Base-by-base conservation (phyloP, 129 eudicot genomes). In the Dittrichia graveolens region DNA sequence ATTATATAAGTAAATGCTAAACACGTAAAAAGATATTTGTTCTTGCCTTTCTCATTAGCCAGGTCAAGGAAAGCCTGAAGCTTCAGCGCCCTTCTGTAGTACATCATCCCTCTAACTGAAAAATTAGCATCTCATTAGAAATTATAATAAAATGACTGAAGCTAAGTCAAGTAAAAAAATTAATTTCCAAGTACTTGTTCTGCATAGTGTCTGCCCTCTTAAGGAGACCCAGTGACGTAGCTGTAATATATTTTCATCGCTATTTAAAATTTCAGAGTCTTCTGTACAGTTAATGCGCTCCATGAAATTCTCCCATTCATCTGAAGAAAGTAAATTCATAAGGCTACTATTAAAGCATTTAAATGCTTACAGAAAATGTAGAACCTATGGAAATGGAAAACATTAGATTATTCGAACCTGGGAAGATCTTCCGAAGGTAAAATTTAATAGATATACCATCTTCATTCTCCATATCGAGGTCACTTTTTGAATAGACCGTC, bases 41-140 rank as follows among this genome's bases (percentile, higher is more conserved):
- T 61, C 85, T 73, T 84, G 88, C 99, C 94, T 24, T 64, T 67
- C 78, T 95, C 99, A 61, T 67, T 64, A 71, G 99, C 99, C 94
- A 95, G 90, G 81, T 95, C 99, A 58, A 95, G 97, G 81, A 90
- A 95, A 54, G 99, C 99, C 88, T 95, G 99, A 86, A 95, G 99
- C 84, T 85, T 95, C 87, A 95, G 81, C 38, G 99, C 99, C 80
- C 99, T 90, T 62, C 96, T 80, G 55, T 95, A 90, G 82, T 95
- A 95, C 99, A 95, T 90, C 99, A 95, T 95, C 54, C 99, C 99
- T 83, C 99, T 82, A 67, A 95, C 99, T 95, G 96, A 77, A 87
- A 63, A 62, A 69, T 14, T 5, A 69, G 46, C 24, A 79, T 18
- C 64, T 24, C 18, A 61, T 76, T 54, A 70, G 67, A 15, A 71